phyloP scores from a whole-genome alignment of 129 eudicot species.

The Artemisia argyi region DNA sequence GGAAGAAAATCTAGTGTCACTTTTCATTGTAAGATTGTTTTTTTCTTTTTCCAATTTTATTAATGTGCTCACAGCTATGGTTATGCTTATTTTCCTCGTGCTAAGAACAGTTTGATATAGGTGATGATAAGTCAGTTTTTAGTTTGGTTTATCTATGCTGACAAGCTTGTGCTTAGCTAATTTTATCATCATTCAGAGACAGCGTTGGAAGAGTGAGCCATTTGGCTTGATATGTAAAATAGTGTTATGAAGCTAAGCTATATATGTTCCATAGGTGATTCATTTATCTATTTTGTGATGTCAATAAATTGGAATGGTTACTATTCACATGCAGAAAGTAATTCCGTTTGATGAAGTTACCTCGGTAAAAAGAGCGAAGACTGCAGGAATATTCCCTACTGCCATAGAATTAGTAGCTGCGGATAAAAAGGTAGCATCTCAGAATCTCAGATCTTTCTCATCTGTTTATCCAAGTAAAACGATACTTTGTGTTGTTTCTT shows the following conservation, averaged over 20 bases:
- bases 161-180: too few species aligned
- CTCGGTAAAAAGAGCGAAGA: conserved; percentile 80
- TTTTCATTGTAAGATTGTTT: too few species aligned
- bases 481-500: not conserved
- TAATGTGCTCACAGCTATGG: not conserved
- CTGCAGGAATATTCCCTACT: conserved; percentile 93
- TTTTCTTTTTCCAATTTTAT: not conserved
- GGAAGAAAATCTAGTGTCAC: too few species aligned
- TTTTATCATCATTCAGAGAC: too few species aligned
- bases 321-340: conserved; percentile 59
- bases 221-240: conserved; percentile 10
- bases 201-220: not conserved
- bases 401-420: conserved; percentile 85
- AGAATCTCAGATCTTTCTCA: conserved; percentile 8
- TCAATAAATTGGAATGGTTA: conserved; percentile 13
- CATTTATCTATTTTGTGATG: not conserved
- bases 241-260: conserved; percentile 1
- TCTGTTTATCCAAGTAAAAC: conserved; percentile 1
- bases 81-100: conserved; percentile 1
- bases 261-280: conserved; percentile 14
- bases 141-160: not conserved
- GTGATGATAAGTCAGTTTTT: not conserved
- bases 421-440: conserved; percentile 65
- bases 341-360: conserved; percentile 80
- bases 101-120: not conserved